Percentiles rank a stretch among this genome's conserved stretches.
Evolutionary conservation across 441 rosid genomes (phyloP).

Genomic region (Adansonia grandidieri): DNA sequence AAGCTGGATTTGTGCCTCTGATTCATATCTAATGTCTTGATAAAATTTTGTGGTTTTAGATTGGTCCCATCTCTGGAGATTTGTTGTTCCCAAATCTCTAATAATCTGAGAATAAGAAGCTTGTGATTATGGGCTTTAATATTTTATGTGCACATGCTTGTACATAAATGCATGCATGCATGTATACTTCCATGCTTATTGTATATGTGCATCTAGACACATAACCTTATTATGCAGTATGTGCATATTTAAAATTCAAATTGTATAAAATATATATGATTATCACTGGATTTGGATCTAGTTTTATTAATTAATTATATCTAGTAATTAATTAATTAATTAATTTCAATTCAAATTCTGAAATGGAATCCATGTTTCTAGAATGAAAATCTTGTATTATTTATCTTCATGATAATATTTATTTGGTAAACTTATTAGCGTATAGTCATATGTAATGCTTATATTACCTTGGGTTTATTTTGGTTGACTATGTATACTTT

Average conservation of each 20-base stretch:
- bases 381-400: neutral
- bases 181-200: slow-evolving; percentile 12
- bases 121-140: neutral
- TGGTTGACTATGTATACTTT: slow-evolving; percentile 24
- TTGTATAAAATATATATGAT: slow-evolving; percentile 1
- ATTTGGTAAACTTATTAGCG: neutral
- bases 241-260: slow-evolving; percentile 4
- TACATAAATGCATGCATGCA: neutral
- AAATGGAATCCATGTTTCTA: neutral
- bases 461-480: slow-evolving; percentile 22
- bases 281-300: neutral
- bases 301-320: slow-evolving; percentile 3
- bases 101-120: slow-evolving; percentile 7
- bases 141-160: neutral
- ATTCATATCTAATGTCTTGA: neutral
- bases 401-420: neutral
- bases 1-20: neutral
- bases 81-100: slow-evolving; percentile 6
- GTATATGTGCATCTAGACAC: neutral
- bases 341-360: neutral
- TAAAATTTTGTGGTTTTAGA: slow-evolving; percentile 12
- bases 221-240: neutral
- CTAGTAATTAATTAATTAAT: neutral
- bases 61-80: slow-evolving; percentile 11
- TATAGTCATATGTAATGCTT: neutral